Percentiles rank a stretch among this genome's conserved stretches.
phyloP scores from a whole-genome alignment of 768 basidiomycete species.

The Panellus pusillus region DNA sequence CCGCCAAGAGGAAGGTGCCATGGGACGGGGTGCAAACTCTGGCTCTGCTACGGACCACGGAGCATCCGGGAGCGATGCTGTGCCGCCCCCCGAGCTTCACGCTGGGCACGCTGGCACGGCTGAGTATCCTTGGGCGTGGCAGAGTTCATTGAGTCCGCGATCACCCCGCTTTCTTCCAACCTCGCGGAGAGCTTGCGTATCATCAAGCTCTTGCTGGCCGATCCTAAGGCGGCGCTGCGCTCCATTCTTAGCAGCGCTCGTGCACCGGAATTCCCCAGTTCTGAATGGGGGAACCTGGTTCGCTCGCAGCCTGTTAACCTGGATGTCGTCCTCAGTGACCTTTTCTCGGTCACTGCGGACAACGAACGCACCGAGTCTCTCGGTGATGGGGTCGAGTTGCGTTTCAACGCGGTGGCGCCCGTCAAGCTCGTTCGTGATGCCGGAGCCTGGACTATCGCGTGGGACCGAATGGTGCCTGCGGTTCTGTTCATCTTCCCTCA shows the following conservation, averaged over 20 bases:
- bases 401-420: slow-evolving; percentile 6
- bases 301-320: not conserved
- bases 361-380: not conserved
- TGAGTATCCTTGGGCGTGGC: not conserved
- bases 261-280: no score
- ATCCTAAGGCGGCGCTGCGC: not conserved
- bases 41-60: no score
- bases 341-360: not conserved
- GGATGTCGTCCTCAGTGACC: not conserved
- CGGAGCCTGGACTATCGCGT: slow-evolving; percentile 11
- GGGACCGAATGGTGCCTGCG: not conserved
- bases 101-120: no score
- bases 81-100: no score
- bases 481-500: not conserved
- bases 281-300: not conserved
- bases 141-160: not conserved
- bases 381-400: slow-evolving; percentile 10
- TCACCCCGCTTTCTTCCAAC: not conserved
- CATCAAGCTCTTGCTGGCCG: no score
- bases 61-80: no score
- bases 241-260: not conserved
- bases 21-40: no score
- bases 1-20: not conserved
- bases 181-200: not conserved
- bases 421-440: not conserved